Evolutionary conservation across 345 rosid genomes (phyloP).

Genomic region (thale cress (Arabidopsis thaliana)): DNA sequence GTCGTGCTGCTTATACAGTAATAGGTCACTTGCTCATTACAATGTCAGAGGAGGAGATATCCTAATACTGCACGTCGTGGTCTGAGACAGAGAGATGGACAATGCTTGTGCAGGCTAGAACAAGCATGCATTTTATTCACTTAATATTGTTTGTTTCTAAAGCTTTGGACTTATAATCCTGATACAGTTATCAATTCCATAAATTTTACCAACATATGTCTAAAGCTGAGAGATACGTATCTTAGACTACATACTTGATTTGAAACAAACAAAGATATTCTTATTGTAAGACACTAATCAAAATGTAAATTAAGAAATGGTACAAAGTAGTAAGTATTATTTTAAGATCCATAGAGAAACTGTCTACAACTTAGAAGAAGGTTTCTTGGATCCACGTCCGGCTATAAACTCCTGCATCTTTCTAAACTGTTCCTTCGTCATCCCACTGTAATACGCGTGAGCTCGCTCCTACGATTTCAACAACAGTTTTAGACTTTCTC

Average conservation of each 20-base stretch:
- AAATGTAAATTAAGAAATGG: background rate
- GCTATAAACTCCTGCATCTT: conserved; percentile 95
- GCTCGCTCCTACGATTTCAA: conserved; percentile 68
- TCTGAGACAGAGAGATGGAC: no score
- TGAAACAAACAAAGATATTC: background rate
- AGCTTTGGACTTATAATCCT: no score
- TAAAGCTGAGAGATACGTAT: no score
- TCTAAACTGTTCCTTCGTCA: conserved; percentile 91
- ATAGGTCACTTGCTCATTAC: no score
- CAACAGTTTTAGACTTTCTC: background rate
- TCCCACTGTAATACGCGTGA: conserved; percentile 72
- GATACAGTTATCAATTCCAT: no score
- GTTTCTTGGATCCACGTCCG: conserved; percentile 65
- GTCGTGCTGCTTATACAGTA: no score
- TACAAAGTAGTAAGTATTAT: background rate
- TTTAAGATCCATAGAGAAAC: background rate
- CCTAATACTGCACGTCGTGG: no score
- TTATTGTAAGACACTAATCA: background rate
- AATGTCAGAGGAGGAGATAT: no score
- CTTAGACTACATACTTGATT: background rate
- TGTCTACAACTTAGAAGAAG: conserved; percentile 63
- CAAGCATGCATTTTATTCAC: no score
- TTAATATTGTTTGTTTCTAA: no score
- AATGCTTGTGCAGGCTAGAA: no score
- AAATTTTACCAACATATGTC: no score